Percentiles rank a stretch among this genome's conserved stretches.
Conservation (phyloP, 306 rosid species). For the Glycine latifolia region DNA sequence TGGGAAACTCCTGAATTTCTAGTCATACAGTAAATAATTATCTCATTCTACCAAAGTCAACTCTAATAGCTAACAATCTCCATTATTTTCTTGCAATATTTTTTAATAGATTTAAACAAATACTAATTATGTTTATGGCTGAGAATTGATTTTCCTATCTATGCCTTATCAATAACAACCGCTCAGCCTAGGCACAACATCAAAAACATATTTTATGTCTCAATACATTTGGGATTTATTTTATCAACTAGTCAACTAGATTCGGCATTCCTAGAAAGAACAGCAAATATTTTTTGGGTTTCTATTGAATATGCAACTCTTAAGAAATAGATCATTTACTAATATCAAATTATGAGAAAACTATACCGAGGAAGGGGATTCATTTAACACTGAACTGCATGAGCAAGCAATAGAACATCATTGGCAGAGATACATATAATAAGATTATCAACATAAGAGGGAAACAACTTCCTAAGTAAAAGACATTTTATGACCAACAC, state of each 20-base stretch:
- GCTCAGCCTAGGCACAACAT: conserved; percentile 6
- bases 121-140: not conserved
- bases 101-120: not conserved
- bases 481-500: conserved; percentile 31
- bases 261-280: conserved; percentile 30
- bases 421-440: conserved; percentile 11
- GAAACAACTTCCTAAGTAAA: conserved; percentile 17
- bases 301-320: conserved; percentile 38
- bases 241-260: conserved; percentile 29
- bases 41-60: conserved; percentile 18
- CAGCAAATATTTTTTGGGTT: not conserved
- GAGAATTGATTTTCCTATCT: not conserved
- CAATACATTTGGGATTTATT: not conserved
- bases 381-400: conserved; percentile 22
- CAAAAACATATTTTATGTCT: not conserved
- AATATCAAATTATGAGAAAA: conserved; percentile 2
- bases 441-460: conserved; percentile 31
- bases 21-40: conserved; percentile 10
- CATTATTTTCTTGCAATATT: not conserved
- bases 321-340: conserved; percentile 24
- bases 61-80: not conserved
- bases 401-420: conserved; percentile 32
- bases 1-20: conserved; percentile 1
- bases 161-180: conserved; percentile 6
- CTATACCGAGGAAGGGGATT: not conserved